Percentiles rank a stretch among this genome's conserved stretches.
Evolutionary conservation across 257 asterid species (phyloP).

Genomic region (Scutellaria minor): DNA sequence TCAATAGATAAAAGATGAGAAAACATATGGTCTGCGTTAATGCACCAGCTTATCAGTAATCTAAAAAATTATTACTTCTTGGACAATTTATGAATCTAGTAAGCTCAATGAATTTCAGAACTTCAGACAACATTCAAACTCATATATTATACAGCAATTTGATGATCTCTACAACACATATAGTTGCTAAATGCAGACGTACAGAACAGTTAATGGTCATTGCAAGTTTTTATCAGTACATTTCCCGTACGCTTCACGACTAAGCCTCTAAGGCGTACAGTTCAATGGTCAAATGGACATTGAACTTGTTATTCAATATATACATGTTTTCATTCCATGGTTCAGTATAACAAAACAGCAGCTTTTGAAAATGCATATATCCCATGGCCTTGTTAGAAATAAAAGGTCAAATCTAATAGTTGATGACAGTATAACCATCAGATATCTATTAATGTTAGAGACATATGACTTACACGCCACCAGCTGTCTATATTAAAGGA

Average conservation of each 20-base stretch:
- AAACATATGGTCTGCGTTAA: slow-evolving; percentile 15
- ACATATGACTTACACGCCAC: no score
- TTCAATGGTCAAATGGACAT: slow-evolving; percentile 2
- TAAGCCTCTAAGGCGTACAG: slow-evolving; percentile 15
- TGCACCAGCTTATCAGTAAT: slow-evolving; percentile 18
- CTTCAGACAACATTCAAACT: slow-evolving; percentile 11
- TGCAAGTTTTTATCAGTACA: background rate
- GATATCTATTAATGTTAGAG: no score
- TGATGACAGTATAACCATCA: no score
- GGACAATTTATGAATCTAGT: slow-evolving; percentile 20
- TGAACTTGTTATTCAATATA: background rate
- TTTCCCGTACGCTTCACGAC: slow-evolving; percentile 10
- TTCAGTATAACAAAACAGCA: no score
- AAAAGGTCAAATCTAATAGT: no score
- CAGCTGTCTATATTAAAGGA: no score
- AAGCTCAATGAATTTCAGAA: slow-evolving; percentile 2
- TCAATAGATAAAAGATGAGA: slow-evolving; percentile 15
- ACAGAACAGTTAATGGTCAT: slow-evolving; percentile 21
- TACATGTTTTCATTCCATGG: background rate
- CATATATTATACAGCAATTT: background rate
- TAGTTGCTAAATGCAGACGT: slow-evolving; percentile 4
- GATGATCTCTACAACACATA: slow-evolving; percentile 2
- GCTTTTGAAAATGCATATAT: no score
- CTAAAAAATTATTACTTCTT: slow-evolving; percentile 10
- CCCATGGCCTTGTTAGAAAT: no score